A percentile compares a stretch with the other conserved stretches of the same genome.
Evolutionary conservation across 139 green algal genomes (phyloP).

Genomic region (Dunaliella primolecta): DNA sequence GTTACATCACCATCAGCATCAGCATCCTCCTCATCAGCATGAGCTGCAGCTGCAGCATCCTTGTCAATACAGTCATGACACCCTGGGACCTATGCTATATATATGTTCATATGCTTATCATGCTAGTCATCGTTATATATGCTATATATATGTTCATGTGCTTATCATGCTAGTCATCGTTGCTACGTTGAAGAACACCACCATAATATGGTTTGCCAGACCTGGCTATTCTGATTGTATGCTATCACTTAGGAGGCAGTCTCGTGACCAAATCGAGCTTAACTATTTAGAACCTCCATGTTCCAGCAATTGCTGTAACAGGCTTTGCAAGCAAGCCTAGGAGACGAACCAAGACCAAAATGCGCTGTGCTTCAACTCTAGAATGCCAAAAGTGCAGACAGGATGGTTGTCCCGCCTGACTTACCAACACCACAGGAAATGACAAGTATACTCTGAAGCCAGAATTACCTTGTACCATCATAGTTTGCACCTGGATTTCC

Average conservation of each 20-base stretch:
- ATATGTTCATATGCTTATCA: background rate
- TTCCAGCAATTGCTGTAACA: background rate
- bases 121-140: no score
- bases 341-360: background rate
- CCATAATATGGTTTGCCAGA: no score
- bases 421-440: background rate
- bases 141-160: background rate
- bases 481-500: conserved; percentile 28
- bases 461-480: conserved; percentile 21
- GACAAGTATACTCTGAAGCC: background rate
- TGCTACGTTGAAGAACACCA: no score
- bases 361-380: background rate
- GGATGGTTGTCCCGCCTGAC: no score
- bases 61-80: no score
- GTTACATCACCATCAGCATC: background rate
- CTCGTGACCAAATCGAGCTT: no score
- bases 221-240: no score
- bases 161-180: no score
- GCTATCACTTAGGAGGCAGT: no score
- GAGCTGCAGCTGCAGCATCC: background rate
- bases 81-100: no score
- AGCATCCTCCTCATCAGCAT: background rate
- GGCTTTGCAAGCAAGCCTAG: no score
- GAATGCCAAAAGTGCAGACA: no score
- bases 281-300: background rate